phyloP scores from a whole-genome alignment of 305 asterid species.

The Ilex paraguariensis region DNA sequence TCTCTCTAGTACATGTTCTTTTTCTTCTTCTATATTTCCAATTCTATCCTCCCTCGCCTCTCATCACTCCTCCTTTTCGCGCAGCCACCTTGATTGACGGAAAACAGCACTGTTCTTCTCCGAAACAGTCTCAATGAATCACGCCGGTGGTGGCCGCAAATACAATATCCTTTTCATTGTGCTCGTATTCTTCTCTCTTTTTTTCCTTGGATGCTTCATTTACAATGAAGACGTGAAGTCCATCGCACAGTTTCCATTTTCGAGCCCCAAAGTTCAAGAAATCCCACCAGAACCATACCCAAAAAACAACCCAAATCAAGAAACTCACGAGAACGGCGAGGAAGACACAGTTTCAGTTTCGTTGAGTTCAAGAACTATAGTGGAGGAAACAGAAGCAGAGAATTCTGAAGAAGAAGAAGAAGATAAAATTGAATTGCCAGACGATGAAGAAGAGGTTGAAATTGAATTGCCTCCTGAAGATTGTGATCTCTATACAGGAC shows the following conservation, averaged over 20 bases:
- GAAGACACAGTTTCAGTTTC: slow-evolving; percentile 33
- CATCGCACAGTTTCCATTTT: slow-evolving; percentile 79
- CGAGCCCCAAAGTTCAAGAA: slow-evolving; percentile 37
- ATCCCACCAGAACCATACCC: background rate
- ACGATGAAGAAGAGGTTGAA: slow-evolving; percentile 21
- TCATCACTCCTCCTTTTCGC: slow-evolving; percentile 12
- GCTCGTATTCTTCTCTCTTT: slow-evolving; percentile 55
- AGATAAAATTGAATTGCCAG: slow-evolving; percentile 20
- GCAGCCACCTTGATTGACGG: slow-evolving; percentile 68
- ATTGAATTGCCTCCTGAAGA: slow-evolving; percentile 56
- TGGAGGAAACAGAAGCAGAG: slow-evolving; percentile 37
- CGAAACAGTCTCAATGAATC: slow-evolving; percentile 45
- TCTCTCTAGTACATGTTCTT: background rate
- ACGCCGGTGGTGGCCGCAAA: slow-evolving; percentile 39
- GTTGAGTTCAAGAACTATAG: slow-evolving; percentile 53
- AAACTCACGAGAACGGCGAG: background rate
- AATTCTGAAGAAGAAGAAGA: slow-evolving; percentile 7
- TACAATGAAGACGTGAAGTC: slow-evolving; percentile 80
- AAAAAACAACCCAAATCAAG: no score
- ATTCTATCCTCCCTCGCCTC: background rate
- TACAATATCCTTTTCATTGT: slow-evolving; percentile 54
- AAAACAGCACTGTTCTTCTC: slow-evolving; percentile 37
- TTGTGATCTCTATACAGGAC: slow-evolving; percentile 47
- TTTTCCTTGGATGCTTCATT: slow-evolving; percentile 80
- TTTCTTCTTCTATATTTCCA: slow-evolving; percentile 12